phyloP scores from a whole-genome alignment of 768 basidiomycete genomes.

The Mycena vitilis region DNA sequence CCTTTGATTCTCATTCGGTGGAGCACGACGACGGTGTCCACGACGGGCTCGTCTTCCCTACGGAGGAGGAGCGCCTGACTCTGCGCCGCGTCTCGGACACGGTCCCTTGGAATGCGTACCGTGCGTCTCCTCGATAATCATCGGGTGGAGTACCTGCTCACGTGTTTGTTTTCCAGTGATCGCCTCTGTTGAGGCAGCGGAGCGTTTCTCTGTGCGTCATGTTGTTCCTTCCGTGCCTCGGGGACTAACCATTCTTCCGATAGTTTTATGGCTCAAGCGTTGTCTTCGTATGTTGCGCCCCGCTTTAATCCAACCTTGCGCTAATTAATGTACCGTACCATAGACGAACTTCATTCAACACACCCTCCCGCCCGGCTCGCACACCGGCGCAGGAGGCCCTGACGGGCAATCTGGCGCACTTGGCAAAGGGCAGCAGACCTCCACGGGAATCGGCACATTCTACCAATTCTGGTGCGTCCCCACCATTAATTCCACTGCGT shows the following conservation, averaged over 20 bases:
- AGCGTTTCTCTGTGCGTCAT: slow-evolving; percentile 75
- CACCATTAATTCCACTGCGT: neutral
- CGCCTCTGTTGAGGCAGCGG: slow-evolving; percentile 74
- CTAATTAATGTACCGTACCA: neutral
- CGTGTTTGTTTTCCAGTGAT: slow-evolving; percentile 56
- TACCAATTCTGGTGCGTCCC: slow-evolving; percentile 70
- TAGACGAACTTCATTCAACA: slow-evolving; percentile 81
- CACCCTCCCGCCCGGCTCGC: slow-evolving; percentile 71
- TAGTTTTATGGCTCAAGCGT: slow-evolving; percentile 34
- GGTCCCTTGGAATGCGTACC: slow-evolving; percentile 69
- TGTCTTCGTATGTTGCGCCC: slow-evolving; percentile 23
- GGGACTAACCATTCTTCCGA: neutral
- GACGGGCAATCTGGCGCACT: slow-evolving; percentile 76
- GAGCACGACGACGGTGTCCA: slow-evolving; percentile 45
- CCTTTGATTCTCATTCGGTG: neutral
- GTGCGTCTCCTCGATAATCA: slow-evolving; percentile 42
- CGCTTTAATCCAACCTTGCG: slow-evolving; percentile 37
- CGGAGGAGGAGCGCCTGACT: slow-evolving; percentile 68
- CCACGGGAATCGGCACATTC: slow-evolving; percentile 79
- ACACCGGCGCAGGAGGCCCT: slow-evolving; percentile 69
- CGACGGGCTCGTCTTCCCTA: slow-evolving; percentile 73
- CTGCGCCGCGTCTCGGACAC: slow-evolving; percentile 72
- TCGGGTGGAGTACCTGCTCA: too few species aligned
- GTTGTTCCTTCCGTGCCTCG: neutral
- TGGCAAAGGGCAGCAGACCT: slow-evolving; percentile 72